Percentiles rank a stretch among this genome's conserved stretches.
phyloP scores from a whole-genome alignment of 192 early-diverging fungal species.

The Gigaspora rosea region DNA sequence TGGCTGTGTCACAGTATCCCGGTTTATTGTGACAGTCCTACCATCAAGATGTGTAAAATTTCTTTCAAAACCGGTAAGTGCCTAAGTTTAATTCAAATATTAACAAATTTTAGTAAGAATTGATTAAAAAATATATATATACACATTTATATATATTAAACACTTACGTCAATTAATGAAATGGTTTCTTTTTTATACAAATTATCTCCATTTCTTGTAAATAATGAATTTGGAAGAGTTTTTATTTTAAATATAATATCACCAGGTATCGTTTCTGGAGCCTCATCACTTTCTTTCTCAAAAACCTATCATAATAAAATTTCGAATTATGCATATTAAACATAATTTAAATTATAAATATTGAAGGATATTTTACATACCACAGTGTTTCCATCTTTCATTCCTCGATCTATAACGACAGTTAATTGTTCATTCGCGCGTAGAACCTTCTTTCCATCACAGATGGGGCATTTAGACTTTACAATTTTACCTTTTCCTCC shows the following conservation, averaged over 20 bases:
- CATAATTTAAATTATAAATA: no score
- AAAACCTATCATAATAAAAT: conserved; percentile 48
- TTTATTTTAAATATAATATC: conserved; percentile 79
- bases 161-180: conserved; percentile 61
- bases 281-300: conserved; percentile 90
- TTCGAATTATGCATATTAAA: background rate
- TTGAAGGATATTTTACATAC: conserved; percentile 25
- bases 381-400: conserved; percentile 71
- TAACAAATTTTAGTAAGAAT: background rate
- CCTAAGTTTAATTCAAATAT: conserved; percentile 38
- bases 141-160: background rate
- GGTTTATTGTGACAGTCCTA: conserved; percentile 66
- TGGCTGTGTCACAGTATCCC: conserved; percentile 53
- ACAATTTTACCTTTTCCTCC: conserved; percentile 89
- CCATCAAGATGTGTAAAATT: conserved; percentile 82
- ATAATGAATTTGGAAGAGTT: conserved; percentile 70
- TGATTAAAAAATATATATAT: background rate
- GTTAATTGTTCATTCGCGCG: conserved; percentile 80
- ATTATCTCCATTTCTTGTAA: conserved; percentile 74
- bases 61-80: conserved; percentile 79
- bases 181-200: conserved; percentile 78
- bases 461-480: conserved; percentile 76
- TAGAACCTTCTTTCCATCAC: conserved; percentile 83
- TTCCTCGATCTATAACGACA: conserved; percentile 80
- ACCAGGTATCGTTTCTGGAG: conserved; percentile 86